phyloP scores from a whole-genome alignment of 495 filamentous ascomycete genomes.

The Usnea hakonensis region DNA sequence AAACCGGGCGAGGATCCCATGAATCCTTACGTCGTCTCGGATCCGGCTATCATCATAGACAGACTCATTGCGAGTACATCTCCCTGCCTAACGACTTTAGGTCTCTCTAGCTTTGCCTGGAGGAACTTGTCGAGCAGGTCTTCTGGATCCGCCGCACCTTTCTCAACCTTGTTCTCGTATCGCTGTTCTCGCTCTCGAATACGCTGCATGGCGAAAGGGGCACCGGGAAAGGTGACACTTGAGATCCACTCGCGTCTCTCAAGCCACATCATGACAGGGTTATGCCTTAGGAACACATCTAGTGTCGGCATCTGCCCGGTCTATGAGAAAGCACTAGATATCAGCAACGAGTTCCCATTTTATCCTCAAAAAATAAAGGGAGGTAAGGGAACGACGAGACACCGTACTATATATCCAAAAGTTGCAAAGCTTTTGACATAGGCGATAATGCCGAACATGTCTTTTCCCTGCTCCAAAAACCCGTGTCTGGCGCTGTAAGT shows the following conservation, averaged over 20 bases:
- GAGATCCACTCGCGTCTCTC: conserved; percentile 38
- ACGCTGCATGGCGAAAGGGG: conserved; percentile 41
- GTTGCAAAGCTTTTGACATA: conserved; percentile 39
- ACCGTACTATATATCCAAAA: conserved; percentile 37
- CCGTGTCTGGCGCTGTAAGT: conserved; percentile 57
- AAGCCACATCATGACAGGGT: conserved; percentile 34
- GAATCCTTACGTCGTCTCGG: conserved; percentile 45
- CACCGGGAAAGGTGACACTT: conserved; percentile 48
- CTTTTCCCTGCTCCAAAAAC: conserved; percentile 50
- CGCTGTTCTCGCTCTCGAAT: conserved; percentile 24
- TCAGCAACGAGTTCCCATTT: no score
- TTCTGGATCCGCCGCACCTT: conserved; percentile 33
- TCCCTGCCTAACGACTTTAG: conserved; percentile 57
- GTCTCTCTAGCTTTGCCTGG: conserved; percentile 39
- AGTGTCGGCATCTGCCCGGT: conserved; percentile 43
- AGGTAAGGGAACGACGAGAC: background rate
- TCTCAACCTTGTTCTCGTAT: conserved; percentile 31
- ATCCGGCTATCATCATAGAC: conserved; percentile 57
- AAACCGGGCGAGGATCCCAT: background rate
- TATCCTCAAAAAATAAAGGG: background rate
- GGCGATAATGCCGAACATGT: conserved; percentile 45
- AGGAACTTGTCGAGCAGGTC: conserved; percentile 43
- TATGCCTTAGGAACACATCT: conserved; percentile 45
- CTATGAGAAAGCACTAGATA: background rate
- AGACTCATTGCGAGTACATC: conserved; percentile 58